Percentiles rank a stretch among this genome's conserved stretches.
phyloP scores from a whole-genome alignment of 2,329 filamentous ascomycete genomes.

The Lachnellula suecica region DNA sequence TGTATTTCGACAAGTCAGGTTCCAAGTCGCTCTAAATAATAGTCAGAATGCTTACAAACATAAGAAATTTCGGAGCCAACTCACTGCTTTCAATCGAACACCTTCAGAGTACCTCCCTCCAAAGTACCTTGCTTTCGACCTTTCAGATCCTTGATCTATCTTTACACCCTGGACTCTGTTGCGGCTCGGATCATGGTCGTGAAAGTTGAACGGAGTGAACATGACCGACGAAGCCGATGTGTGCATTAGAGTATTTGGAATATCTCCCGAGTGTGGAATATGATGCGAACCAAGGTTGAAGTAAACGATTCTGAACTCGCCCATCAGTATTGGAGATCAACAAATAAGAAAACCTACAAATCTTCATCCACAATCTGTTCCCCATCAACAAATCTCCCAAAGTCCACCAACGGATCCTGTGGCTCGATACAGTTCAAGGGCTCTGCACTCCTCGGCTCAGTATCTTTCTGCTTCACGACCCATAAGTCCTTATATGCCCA shows the following conservation, averaged over 20 bases:
- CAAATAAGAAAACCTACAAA: constrained; percentile 11
- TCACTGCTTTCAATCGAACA: constrained; percentile 4
- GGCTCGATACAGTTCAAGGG: constrained; percentile 45
- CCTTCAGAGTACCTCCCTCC: constrained; percentile 4
- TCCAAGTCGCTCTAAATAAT: constrained; percentile 5
- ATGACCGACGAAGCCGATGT: constrained; percentile 9
- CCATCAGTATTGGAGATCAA: not conserved
- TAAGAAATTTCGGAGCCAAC: no score
- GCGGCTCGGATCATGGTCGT: constrained; percentile 8
- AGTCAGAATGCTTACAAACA: no score
- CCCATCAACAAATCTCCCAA: constrained; percentile 47
- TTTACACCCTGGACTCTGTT: constrained; percentile 9
- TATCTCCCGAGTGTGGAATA: constrained; percentile 51
- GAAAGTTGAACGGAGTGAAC: constrained; percentile 16
- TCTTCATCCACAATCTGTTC: constrained; percentile 44
- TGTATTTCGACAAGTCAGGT: constrained; percentile 4
- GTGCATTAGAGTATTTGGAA: constrained; percentile 46
- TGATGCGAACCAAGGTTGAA: constrained; percentile 59
- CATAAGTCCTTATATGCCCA: constrained; percentile 53
- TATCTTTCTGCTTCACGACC: constrained; percentile 50
- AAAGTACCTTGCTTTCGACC: constrained; percentile 6
- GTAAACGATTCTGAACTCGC: constrained; percentile 42
- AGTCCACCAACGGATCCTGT: constrained; percentile 49
- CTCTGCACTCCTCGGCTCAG: constrained; percentile 46
- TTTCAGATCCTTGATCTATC: not conserved